phyloP scores from a whole-genome alignment of 805 yeast genomes.

The Yamadazyma akitaensis region DNA sequence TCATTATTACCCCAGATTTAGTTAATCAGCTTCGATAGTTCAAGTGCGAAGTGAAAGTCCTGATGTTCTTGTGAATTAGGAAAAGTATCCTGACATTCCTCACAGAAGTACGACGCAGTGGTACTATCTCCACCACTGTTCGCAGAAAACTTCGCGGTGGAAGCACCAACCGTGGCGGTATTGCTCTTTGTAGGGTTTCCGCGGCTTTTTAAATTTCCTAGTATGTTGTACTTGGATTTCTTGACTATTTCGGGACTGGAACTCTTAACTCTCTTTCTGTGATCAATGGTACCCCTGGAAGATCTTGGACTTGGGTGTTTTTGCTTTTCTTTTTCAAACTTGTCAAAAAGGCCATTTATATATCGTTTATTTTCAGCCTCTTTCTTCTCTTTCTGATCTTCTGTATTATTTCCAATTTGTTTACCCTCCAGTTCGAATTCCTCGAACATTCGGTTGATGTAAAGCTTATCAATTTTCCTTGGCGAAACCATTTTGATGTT shows the following conservation, averaged over 20 bases:
- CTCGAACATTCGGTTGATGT: slow-evolving; percentile 26
- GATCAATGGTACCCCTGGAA: not conserved
- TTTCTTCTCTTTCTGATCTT: not conserved
- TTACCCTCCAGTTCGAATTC: slow-evolving; percentile 15
- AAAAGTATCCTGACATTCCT: slow-evolving; percentile 20
- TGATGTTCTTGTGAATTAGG: slow-evolving; percentile 44
- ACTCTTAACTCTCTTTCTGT: not conserved
- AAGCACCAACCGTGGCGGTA: not conserved
- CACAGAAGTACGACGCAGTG: slow-evolving; percentile 18
- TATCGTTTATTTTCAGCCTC: not conserved
- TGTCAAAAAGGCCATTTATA: not conserved
- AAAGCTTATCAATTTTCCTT: slow-evolving; percentile 21
- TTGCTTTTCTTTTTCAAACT: not conserved
- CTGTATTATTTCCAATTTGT: not conserved
- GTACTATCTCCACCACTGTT: not conserved
- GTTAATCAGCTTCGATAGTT: slow-evolving; percentile 30
- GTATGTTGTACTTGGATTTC: slow-evolving; percentile 9
- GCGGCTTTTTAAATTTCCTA: slow-evolving; percentile 4
- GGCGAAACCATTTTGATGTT: not conserved
- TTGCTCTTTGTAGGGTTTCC: not conserved
- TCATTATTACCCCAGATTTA: slow-evolving; percentile 30
- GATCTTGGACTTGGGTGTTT: not conserved
- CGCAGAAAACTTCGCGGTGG: not conserved
- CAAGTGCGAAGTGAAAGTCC: slow-evolving; percentile 53
- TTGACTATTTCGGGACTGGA: not conserved